Percentiles rank a stretch among this genome's conserved stretches.
phyloP scores from a whole-genome alignment of 371 early-diverging fungal species.

The Rhizomucor pusillus region DNA sequence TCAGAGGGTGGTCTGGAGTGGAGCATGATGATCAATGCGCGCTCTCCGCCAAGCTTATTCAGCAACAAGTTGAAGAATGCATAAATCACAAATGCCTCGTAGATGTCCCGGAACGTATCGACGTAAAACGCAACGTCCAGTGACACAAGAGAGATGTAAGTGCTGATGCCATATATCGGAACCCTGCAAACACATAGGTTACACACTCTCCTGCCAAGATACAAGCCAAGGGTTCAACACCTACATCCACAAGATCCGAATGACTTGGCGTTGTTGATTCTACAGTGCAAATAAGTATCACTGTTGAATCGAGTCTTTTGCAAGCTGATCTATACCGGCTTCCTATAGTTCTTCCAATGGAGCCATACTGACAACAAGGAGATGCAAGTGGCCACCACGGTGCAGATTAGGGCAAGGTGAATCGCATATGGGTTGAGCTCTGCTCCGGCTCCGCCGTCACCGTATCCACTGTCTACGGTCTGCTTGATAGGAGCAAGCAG shows the following conservation, averaged over 20 bases:
- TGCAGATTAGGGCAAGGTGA: conserved; percentile 54
- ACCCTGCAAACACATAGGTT: conserved; percentile 53
- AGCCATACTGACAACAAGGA: conserved; percentile 75
- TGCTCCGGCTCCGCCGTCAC: conserved; percentile 58
- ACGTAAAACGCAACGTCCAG: conserved; percentile 80
- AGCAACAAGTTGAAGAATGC: conserved; percentile 90
- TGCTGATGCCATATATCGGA: conserved; percentile 88
- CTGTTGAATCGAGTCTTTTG: not conserved
- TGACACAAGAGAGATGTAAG: conserved; percentile 76
- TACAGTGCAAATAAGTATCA: conserved; percentile 14
- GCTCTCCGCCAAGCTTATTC: conserved; percentile 92
- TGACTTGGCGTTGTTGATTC: conserved; percentile 83
- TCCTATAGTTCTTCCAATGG: conserved; percentile 89
- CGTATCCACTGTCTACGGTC: conserved; percentile 18
- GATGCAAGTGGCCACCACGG: conserved; percentile 62
- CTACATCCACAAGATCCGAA: conserved; percentile 89
- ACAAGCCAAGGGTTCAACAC: conserved; percentile 5
- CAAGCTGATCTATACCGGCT: conserved; percentile 62
- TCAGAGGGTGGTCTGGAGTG: conserved; percentile 73
- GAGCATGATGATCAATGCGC: conserved; percentile 75
- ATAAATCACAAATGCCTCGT: conserved; percentile 97
- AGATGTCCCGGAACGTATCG: conserved; percentile 91
- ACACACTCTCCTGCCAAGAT: not conserved
- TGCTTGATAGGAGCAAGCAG: no score
- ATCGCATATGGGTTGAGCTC: conserved; percentile 52